Base-by-base conservation (phyloP, 208 protist genomes). In the Leptomonas seymouri region DNA sequence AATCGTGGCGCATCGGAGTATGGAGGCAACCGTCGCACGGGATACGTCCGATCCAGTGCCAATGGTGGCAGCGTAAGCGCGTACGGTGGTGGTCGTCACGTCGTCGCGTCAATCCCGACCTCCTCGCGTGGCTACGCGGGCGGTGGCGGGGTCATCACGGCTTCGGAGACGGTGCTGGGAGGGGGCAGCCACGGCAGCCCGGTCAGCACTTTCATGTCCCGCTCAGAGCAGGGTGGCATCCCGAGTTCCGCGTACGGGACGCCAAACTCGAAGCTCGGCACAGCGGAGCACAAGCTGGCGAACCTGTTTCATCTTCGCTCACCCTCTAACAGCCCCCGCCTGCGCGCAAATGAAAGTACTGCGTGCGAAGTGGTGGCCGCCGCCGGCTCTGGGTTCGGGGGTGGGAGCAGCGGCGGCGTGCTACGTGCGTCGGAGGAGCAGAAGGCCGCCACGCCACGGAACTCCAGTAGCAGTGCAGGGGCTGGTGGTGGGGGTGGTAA, bases 401-500 rank as follows among this genome's bases (percentile, higher is more conserved):
- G 20, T 0, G 23, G 8, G 36, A 78, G 31, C 73, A 55, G 25
- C 49, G 72, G 36, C 28, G 45, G 23, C 8, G 56, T 63, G 55
- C 61, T 71, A 49, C 55, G 48, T 31, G 56, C 57, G 18, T 45
- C 28, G 21, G 45, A 64, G 46, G 51, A 71, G 60, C 66, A 66
- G 57, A 67, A 50, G 31, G 44, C 58, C 23, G 41, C 28, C n/a
- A 34, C 61, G 23, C 61, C 61, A 9, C 48, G 34, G 41, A 59
- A 55, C 5, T 46, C 1, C 31, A 16, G 58, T n/a, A 57, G 68
- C 23, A 75, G 58, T 61, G 76, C 36, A 8, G 70, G 49, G 46
- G 75, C 60, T 44, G 79, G 76, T 50, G 67, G 71, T 50, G 76
- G 76, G 61, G 76, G 76, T 42, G 75, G 71, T 48, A 74, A 51